Evolutionary conservation across 805 yeast species (phyloP), one percentile per base, ranked within the genome.

Genomic region (Kodamaea leandrae): DNA sequence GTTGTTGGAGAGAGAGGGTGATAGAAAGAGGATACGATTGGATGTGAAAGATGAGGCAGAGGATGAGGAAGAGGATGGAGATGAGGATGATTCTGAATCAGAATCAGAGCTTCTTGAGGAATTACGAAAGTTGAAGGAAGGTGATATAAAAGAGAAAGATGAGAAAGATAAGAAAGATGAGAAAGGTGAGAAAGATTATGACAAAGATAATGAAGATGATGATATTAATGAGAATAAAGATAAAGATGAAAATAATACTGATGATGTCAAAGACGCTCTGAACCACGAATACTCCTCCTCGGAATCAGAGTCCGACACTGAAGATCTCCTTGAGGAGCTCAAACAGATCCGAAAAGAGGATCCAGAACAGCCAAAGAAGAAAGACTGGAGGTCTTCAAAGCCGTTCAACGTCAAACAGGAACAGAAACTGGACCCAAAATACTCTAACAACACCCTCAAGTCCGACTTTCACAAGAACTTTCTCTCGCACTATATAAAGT

Each of bases 401-500:
- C 46, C 49, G 2, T 40, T 40, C 36, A 28, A 40, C 21, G 18
- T 21, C 15, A 30, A 30, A 23, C 17, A 29, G n/a, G 17, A 27
- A 2, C 21, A 15, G 10, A 17, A 23, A 6, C 19, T 23, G 6
- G 17, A 9, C 14, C 6, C 10, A n/a, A 13, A 30, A 17, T 66
- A 52, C 43, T 64, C 71, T 2, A 63, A 58, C 20, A 60, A 64
- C 42, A 58, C 71, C 2, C 45, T 60, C 18, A 53, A 58, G 25
- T 66, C 72, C 10, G 64, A 63, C 9, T 49, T 52, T 13, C 72
- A 68, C 46, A 55, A 64, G 42, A 49, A 55, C 15, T 68, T 68
- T 44, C 42, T 68, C 14, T 53, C 63, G 4, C 66, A 66, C 42
- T 66, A 57, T 44, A 47, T 67, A 27, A 34, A 18, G 38, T 35